Percentiles rank a stretch among this genome's conserved stretches.
phyloP scores from a whole-genome alignment of 1,284 basidiomycete species.

The Pascua sp. region DNA sequence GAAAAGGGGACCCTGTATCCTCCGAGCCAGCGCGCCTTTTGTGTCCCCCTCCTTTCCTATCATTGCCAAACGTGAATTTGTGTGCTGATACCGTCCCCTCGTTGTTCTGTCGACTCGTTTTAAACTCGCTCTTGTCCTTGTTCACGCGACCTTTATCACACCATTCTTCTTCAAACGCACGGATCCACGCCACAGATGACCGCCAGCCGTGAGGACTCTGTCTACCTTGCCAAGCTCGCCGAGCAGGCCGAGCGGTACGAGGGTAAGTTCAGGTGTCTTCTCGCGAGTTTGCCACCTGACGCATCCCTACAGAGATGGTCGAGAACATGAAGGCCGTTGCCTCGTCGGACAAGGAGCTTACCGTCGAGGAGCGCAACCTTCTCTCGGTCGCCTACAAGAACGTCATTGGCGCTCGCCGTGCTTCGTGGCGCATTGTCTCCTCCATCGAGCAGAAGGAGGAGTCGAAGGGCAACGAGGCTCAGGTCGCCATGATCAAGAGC shows the following conservation, averaged over 20 bases:
- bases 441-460: conserved; percentile 99
- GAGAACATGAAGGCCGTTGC: conserved; percentile 99
- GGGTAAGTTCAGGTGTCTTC: conserved; percentile 59
- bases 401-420: conserved; percentile 97
- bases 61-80: not conserved
- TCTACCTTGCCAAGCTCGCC: conserved; percentile 99
- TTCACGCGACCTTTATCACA: not conserved
- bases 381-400: conserved; percentile 99
- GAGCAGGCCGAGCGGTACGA: conserved; percentile 99
- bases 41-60: not conserved
- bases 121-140: conserved; percentile 4
- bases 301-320: conserved; percentile 75
- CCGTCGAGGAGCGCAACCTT: conserved; percentile 98
- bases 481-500: conserved; percentile 97
- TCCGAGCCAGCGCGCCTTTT: too few species aligned
- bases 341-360: conserved; percentile 94
- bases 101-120: not conserved
- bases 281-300: conserved; percentile 3
- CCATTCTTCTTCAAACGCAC: not conserved
- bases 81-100: conserved; percentile 1
- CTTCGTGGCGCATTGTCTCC: conserved; percentile 98
- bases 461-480: conserved; percentile 96
- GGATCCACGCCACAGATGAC: conserved; percentile 58
- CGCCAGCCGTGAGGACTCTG: conserved; percentile 82
- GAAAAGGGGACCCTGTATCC: too few species aligned